Evolutionary conservation across 768 basidiomycete species (phyloP), one percentile per base, ranked within the genome.

Genomic region (Zangia roseola): DNA sequence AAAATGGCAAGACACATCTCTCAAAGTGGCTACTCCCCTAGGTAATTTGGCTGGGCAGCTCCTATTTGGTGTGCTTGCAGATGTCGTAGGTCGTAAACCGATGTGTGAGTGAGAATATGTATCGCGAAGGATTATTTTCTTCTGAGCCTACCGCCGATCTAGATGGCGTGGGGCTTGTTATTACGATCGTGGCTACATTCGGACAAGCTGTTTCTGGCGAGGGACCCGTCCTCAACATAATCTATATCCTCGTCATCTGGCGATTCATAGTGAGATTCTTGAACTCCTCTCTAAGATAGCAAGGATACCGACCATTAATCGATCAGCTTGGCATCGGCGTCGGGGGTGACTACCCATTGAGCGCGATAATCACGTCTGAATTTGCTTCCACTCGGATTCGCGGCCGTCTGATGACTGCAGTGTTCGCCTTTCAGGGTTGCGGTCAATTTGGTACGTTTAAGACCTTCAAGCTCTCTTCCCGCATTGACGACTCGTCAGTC

Each of bases 301-400:
- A 33, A n/a, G 7, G 36, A 23, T 30, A 16, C 78, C 61, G 60
- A 76, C 19, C 80, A 72, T 30, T 1, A 13, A 30, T 6, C 6
- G 61, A 40, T 28, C 36, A 79, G 82, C 79, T 81, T 77, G 88
- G 88, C 1, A 62, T 91, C 4, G 90, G 91, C 2, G 86, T 92
- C n/a, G 90, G 91, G 7, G 91, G 91, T 12, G 91, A 93, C 57
- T 92, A 93, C 62, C 91, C 91, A 10, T 66, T 92, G 0, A 81
- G 78, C 37, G 86, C 89, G 7, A 82, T 90, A 57, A 93, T 93
- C 60, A 81, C 89, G 5, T 90, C 86, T 16, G 91, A 94, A 61
- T 92, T 92, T 57, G 84, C 91, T 3, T 75, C 87, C 0, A 86
- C 82, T 14, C 75, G 76, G 33, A 83, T 79, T 39, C 80, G 91